Percentiles rank a stretch among this genome's conserved stretches.
Evolutionary conservation across 257 asterid genomes (phyloP).

Genomic region (Fraxinus cuspidata): DNA sequence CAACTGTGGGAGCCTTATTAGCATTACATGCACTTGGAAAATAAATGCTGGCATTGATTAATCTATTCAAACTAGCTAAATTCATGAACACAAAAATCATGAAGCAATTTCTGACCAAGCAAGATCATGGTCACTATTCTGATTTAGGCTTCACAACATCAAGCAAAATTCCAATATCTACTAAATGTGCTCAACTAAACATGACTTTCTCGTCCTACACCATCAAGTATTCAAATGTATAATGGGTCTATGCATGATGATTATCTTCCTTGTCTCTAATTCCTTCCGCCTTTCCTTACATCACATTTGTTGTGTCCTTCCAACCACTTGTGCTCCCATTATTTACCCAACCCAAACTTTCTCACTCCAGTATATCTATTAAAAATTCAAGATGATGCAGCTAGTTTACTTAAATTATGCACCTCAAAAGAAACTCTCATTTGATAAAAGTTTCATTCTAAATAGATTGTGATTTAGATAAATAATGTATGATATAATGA

Average conservation of each 20-base stretch:
- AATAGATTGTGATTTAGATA: slow-evolving; percentile 4
- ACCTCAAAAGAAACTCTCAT: not conserved
- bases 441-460: slow-evolving; percentile 11
- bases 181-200: not conserved
- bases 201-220: not conserved
- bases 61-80: not conserved
- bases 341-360: slow-evolving; percentile 14
- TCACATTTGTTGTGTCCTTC: slow-evolving; percentile 19
- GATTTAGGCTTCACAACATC: not conserved
- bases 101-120: not conserved
- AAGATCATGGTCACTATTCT: not conserved
- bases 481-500: not conserved
- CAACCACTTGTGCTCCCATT: slow-evolving; percentile 8
- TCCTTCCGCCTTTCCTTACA: not conserved
- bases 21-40: not conserved
- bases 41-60: not conserved
- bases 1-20: not conserved
- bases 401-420: slow-evolving; percentile 9
- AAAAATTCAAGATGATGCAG: not conserved
- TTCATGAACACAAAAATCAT: not conserved
- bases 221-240: not conserved
- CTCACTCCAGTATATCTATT: slow-evolving; percentile 7
- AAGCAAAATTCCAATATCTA: not conserved
- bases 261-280: not conserved
- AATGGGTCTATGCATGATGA: not conserved